phyloP scores from a whole-genome alignment of 345 rosid genomes.

The Citrus cavaleriei region DNA sequence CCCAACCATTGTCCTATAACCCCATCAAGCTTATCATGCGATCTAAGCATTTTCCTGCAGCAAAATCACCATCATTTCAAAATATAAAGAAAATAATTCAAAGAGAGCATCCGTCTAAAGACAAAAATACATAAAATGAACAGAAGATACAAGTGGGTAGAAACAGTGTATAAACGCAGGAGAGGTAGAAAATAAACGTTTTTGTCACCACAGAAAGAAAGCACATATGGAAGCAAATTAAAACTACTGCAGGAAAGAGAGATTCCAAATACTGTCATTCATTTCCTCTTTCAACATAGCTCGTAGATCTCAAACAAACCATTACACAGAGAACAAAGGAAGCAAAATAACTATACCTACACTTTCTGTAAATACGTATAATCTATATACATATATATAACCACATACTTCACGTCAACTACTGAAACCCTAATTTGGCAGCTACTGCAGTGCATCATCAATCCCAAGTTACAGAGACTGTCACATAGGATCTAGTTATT shows the following conservation, averaged over 20 bases:
- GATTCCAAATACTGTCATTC: neutral
- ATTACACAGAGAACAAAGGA: neutral
- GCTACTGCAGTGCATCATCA: neutral
- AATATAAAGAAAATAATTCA: neutral
- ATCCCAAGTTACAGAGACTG: neutral
- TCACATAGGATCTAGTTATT: neutral
- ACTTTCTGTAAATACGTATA: neutral
- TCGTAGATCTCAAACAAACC: neutral
- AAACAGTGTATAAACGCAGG: neutral
- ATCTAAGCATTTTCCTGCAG: constrained; percentile 12
- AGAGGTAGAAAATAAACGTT: neutral
- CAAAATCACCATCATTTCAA: neutral
- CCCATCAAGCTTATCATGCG: neutral
- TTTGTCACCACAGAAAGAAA: neutral
- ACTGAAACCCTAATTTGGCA: constrained; percentile 36
- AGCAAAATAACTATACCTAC: neutral
- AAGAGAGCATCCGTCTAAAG: neutral
- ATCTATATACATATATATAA: neutral
- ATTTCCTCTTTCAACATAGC: neutral
- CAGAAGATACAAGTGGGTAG: constrained; percentile 8
- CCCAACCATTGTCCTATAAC: neutral
- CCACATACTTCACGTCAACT: constrained; percentile 26
- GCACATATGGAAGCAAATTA: neutral
- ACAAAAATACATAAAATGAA: constrained; percentile 17
- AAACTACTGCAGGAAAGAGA: neutral